These are phyloP conservation scores for Pseudisothecium myosuroides DNA, from an alignment of 225 moss, liverwort and hornwort genomes.

Conservation along the genomic window DNA sequence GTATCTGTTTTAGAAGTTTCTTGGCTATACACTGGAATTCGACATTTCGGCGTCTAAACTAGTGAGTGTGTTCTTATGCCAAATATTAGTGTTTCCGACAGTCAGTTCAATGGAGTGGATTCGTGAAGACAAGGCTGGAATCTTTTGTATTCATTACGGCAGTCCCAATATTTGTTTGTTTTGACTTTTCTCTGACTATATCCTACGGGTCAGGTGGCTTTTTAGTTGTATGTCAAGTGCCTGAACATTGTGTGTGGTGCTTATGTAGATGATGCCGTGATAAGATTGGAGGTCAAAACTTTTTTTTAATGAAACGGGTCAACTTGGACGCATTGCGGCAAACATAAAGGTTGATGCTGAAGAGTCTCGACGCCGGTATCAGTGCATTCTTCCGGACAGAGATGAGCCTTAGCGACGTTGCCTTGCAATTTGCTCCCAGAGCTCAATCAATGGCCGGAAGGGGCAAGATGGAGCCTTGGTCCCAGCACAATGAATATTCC, in stretches of 20 bases:
- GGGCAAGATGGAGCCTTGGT: conserved; percentile 44
- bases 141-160: not conserved
- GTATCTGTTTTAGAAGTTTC: not conserved
- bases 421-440: conserved; percentile 25
- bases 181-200: not conserved
- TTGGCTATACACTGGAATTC: not conserved
- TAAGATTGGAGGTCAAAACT: not conserved
- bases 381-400: conserved; percentile 20
- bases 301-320: conserved; percentile 9
- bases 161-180: not conserved
- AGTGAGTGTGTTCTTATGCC: not conserved
- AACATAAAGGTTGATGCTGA: not conserved
- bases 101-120: not conserved
- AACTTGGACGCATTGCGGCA: conserved; percentile 1
- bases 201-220: not conserved
- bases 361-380: conserved; percentile 10
- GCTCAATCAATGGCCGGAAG: conserved; percentile 30
- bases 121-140: not conserved
- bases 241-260: conserved; percentile 4
- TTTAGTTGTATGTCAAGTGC: not conserved
- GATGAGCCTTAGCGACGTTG: conserved; percentile 35
- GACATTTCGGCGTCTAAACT: not conserved
- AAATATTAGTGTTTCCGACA: not conserved
- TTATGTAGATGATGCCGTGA: not conserved
- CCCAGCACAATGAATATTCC: conserved; percentile 34